These are phyloP conservation scores for Daucus carota DNA, from an alignment of 129 eudicot genomes.

Conservation along the genomic window DNA sequence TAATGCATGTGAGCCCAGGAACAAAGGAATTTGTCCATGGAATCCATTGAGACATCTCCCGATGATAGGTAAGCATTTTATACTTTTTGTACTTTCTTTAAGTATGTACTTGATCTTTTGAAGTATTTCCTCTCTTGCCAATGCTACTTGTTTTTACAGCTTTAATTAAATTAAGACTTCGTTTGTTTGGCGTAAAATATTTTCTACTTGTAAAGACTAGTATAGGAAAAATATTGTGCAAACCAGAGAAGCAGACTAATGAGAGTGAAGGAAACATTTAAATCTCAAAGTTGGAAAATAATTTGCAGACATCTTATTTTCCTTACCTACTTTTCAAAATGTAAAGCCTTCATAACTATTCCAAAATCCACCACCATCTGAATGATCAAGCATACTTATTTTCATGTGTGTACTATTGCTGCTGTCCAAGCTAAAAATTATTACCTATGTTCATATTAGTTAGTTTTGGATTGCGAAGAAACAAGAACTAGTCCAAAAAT, in stretches of 20 bases:
- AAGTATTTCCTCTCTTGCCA: neutral
- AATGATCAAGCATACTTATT: too few relatives aligned
- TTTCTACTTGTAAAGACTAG: neutral
- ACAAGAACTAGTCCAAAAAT: neutral
- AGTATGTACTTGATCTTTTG: neutral
- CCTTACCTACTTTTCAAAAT: neutral
- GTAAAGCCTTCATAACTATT: too few relatives aligned
- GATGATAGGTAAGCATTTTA: slow-evolving; percentile 63
- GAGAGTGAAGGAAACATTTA: neutral
- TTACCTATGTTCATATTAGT: neutral
- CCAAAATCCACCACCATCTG: too few relatives aligned
- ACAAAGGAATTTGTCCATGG: slow-evolving; percentile 69
- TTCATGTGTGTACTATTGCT: neutral
- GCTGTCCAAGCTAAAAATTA: neutral
- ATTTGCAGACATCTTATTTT: neutral
- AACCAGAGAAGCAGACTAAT: neutral
- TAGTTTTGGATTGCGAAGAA: neutral
- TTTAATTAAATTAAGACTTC: neutral
- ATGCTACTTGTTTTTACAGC: neutral
- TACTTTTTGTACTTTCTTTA: neutral
- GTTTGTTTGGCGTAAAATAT: neutral
- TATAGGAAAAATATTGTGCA: neutral
- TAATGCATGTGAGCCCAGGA: slow-evolving; percentile 38
- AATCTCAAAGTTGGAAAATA: neutral
- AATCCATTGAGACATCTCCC: slow-evolving; percentile 41